Evolutionary conservation across 2,329 filamentous ascomycete species (phyloP).

Genomic region (Aspergillus sp.): DNA sequence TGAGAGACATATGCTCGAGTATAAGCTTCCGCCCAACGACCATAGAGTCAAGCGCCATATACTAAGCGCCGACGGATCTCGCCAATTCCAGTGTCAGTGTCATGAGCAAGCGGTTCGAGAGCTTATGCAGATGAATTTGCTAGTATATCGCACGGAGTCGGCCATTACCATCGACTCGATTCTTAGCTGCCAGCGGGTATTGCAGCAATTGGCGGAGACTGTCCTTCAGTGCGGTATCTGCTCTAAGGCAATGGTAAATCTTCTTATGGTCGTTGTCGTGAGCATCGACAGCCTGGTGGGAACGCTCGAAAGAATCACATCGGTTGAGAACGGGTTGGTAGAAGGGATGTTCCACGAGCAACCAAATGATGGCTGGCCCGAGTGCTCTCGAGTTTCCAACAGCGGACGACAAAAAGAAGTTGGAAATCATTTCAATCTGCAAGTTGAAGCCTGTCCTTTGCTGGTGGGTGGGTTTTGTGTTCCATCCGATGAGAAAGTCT

Average conservation of each 20-base stretch:
- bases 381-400: not conserved
- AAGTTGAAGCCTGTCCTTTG: conserved; percentile 27
- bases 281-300: conserved; percentile 30
- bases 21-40: conserved; percentile 5
- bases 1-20: conserved; percentile 2
- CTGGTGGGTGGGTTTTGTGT: conserved; percentile 27
- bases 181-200: conserved; percentile 25
- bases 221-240: conserved; percentile 31
- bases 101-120: conserved; percentile 25
- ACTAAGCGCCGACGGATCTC: not conserved
- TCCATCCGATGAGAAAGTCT: conserved; percentile 27
- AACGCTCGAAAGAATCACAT: conserved; percentile 23
- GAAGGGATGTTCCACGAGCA: conserved; percentile 15
- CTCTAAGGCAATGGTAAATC: conserved; percentile 22
- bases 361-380: conserved; percentile 10
- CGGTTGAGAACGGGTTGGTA: conserved; percentile 12
- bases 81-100: conserved; percentile 22
- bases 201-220: conserved; percentile 28
- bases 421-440: conserved; percentile 16
- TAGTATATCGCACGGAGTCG: conserved; percentile 15
- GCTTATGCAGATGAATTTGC: conserved; percentile 21
- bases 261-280: conserved; percentile 32
- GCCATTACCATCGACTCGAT: conserved; percentile 26
- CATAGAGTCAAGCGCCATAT: not conserved
- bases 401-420: conserved; percentile 7